Evolutionary conservation across 2,329 filamentous ascomycete species (phyloP).

Genomic region (Didymella pinodella): DNA sequence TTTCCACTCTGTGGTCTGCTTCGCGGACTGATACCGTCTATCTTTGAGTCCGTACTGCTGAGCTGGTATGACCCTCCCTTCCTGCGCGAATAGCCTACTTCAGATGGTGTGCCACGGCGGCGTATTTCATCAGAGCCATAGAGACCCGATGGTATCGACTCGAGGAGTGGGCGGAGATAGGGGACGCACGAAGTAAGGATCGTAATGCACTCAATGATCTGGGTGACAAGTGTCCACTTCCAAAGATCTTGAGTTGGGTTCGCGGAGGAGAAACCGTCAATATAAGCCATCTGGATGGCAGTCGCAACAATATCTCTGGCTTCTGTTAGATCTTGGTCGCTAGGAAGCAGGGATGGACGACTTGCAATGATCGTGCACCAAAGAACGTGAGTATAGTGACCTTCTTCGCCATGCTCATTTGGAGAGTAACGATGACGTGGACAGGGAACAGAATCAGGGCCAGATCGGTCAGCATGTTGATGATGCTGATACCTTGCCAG

Average conservation of each 20-base stretch:
- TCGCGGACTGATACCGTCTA: conserved; percentile 9
- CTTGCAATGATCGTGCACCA: conserved; percentile 43
- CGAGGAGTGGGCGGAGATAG: conserved; percentile 47
- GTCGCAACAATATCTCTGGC: conserved; percentile 45
- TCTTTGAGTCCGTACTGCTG: conserved; percentile 30
- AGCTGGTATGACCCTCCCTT: conserved; percentile 44
- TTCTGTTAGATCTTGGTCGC: not conserved
- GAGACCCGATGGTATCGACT: conserved; percentile 44
- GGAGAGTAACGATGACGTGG: conserved; percentile 46
- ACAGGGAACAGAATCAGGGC: conserved; percentile 46
- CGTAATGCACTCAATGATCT: conserved; percentile 47
- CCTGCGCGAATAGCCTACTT: conserved; percentile 38
- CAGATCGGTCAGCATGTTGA: conserved; percentile 48
- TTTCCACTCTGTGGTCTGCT: conserved; percentile 27
- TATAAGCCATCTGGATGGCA: conserved; percentile 44
- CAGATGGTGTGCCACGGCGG: conserved; percentile 41
- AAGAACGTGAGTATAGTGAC: conserved; percentile 47
- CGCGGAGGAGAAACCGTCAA: conserved; percentile 34
- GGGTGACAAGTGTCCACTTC: conserved; percentile 48
- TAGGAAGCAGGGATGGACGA: not conserved
- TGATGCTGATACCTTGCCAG: conserved; percentile 40
- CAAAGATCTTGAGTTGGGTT: conserved; percentile 43
- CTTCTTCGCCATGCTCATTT: conserved; percentile 47
- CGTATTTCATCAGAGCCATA: conserved; percentile 46
- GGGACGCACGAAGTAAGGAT: conserved; percentile 49